Conservation (phyloP, 2,329 filamentous ascomycete species). For the Aspergillus floridensis region DNA sequence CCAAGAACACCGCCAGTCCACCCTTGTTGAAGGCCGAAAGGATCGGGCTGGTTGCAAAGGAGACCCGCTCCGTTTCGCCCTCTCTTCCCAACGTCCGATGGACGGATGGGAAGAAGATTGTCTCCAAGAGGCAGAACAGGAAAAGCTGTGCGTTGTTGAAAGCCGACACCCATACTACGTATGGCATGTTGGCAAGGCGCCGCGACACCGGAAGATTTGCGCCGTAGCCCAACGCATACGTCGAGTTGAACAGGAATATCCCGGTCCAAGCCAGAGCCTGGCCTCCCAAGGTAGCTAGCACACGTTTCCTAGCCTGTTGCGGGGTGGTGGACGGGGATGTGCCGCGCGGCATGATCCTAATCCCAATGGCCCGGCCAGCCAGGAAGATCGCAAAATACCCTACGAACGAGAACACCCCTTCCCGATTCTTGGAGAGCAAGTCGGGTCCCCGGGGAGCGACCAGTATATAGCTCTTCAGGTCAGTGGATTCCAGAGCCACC, state of each 20-base stretch:
- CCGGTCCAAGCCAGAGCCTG: slow-evolving; percentile 67
- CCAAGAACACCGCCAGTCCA: slow-evolving; percentile 77
- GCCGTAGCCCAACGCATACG: slow-evolving; percentile 67
- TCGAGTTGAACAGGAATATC: slow-evolving; percentile 68
- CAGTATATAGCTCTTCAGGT: slow-evolving; percentile 79
- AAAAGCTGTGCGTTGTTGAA: slow-evolving; percentile 86
- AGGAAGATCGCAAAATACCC: slow-evolving; percentile 96
- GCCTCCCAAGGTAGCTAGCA: slow-evolving; percentile 62
- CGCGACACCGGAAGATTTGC: slow-evolving; percentile 70
- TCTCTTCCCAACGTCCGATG: slow-evolving; percentile 56
- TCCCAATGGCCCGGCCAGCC: slow-evolving; percentile 78
- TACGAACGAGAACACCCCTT: slow-evolving; percentile 91
- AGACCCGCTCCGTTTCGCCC: slow-evolving; percentile 63
- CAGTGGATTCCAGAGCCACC: slow-evolving; percentile 68
- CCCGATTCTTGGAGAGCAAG: slow-evolving; percentile 83
- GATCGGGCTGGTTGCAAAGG: slow-evolving; percentile 74
- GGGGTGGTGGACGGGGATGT: slow-evolving; percentile 44
- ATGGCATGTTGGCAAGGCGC: slow-evolving; percentile 87
- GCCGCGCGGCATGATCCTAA: slow-evolving; percentile 70
- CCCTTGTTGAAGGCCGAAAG: slow-evolving; percentile 84
- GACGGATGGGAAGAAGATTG: slow-evolving; percentile 70
- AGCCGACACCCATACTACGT: slow-evolving; percentile 86
- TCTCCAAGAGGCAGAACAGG: slow-evolving; percentile 75
- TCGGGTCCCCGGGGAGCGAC: slow-evolving; percentile 71
- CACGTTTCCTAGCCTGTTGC: slow-evolving; percentile 50